Evolutionary conservation across 345 rosid genomes (phyloP).

Genomic region (Draba incana): DNA sequence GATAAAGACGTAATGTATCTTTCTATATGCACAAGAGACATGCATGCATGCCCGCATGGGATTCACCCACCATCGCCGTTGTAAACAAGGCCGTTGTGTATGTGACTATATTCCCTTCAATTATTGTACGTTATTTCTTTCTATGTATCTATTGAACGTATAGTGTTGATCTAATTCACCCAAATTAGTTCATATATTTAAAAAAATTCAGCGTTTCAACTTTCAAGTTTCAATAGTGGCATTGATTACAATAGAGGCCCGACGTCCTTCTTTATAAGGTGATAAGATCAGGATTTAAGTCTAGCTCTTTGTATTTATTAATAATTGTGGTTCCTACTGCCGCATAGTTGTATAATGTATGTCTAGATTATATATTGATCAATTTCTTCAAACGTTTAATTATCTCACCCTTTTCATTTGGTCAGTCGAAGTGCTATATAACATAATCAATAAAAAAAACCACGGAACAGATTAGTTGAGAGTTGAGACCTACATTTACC

Average conservation of each 20-base stretch:
- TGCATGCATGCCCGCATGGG: conserved; percentile 44
- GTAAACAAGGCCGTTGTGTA: not conserved
- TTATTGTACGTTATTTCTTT: not conserved
- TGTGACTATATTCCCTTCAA: not conserved
- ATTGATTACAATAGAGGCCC: not conserved
- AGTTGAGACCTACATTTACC: no score
- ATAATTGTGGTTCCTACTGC: no score
- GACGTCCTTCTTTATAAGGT: not conserved
- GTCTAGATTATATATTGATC: no score
- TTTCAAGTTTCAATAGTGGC: not conserved
- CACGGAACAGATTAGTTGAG: no score
- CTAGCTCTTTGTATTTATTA: no score
- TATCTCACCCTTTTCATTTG: no score
- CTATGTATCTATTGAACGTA: not conserved
- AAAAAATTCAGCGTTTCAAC: not conserved
- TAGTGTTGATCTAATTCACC: not conserved
- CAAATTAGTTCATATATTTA: not conserved
- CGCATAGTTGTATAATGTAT: no score
- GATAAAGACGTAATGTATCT: conserved; percentile 38
- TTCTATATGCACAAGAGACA: conserved; percentile 37
- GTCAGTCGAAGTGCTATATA: no score
- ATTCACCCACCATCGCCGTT: conserved; percentile 18
- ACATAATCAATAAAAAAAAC: no score
- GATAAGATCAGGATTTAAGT: no score
- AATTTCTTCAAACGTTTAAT: no score